Conservation (phyloP, 1,284 basidiomycete species). For the Pseudozyma thailandica region DNA sequence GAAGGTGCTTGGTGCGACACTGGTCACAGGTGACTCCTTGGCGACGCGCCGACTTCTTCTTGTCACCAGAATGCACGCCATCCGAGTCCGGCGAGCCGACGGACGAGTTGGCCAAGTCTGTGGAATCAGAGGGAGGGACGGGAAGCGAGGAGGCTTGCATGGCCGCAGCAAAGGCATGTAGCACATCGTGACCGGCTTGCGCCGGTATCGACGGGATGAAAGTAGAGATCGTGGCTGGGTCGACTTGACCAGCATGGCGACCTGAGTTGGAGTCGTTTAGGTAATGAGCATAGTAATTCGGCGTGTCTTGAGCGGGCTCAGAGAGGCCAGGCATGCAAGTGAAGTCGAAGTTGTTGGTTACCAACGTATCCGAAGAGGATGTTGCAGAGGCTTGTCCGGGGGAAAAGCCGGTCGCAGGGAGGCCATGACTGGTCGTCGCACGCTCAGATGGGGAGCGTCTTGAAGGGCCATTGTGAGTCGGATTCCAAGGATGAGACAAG, state of each 20-base stretch:
- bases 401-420: slow-evolving; percentile 4
- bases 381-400: slow-evolving; percentile 3
- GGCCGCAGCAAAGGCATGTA: slow-evolving; percentile 12
- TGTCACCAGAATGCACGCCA: slow-evolving; percentile 24
- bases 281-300: slow-evolving; percentile 32
- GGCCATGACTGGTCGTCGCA: slow-evolving; percentile 6
- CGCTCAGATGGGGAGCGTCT: neutral
- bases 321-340: slow-evolving; percentile 8
- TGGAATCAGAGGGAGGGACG: slow-evolving; percentile 1
- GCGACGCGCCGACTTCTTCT: slow-evolving; percentile 44
- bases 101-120: slow-evolving; percentile 4
- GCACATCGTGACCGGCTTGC: neutral
- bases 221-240: slow-evolving; percentile 11
- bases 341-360: slow-evolving; percentile 18
- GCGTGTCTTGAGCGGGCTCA: slow-evolving; percentile 10
- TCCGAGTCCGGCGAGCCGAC: slow-evolving; percentile 22
- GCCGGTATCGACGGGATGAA: slow-evolving; percentile 10
- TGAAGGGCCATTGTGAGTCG: slow-evolving; percentile 1
- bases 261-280: slow-evolving; percentile 10
- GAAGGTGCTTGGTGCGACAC: slow-evolving; percentile 61
- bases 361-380: slow-evolving; percentile 5
- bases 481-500: neutral
- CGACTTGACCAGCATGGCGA: slow-evolving; percentile 6
- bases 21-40: slow-evolving; percentile 61
- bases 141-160: slow-evolving; percentile 20